Conservation (phyloP, 805 yeast genomes). For the Saccharomycopsis fodiens region DNA sequence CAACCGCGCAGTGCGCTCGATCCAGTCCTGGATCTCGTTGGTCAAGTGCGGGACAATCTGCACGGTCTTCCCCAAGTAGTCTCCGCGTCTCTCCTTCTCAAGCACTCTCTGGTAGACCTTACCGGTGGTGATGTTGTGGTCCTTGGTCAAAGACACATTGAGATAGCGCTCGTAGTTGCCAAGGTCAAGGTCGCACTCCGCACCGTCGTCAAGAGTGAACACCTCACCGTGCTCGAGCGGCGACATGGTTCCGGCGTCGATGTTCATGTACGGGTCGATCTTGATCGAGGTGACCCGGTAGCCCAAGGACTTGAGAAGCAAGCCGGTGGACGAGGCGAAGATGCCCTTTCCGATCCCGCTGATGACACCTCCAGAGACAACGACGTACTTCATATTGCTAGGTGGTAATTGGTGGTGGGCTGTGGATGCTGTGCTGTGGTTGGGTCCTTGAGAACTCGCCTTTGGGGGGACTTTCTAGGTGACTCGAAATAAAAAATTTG, state of each 20-base stretch:
- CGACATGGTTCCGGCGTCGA: conserved; percentile 99
- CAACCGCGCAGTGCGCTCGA: conserved; percentile 81
- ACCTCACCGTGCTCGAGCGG: conserved; percentile 99
- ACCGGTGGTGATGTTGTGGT: conserved; percentile 98
- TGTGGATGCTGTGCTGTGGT: too few species aligned
- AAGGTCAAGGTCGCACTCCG: conserved; percentile 95
- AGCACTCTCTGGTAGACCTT: conserved; percentile 92
- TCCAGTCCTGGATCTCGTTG: conserved; percentile 97
- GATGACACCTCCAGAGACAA: conserved; percentile 98
- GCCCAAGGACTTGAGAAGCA: conserved; percentile 88
- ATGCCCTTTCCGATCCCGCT: conserved; percentile 99
- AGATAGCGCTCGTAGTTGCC: conserved; percentile 98
- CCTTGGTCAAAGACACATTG: conserved; percentile 84
- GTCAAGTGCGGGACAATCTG: conserved; percentile 99
- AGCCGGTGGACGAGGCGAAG: conserved; percentile 93
- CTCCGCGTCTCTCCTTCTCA: conserved; percentile 92
- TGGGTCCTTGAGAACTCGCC: too few species aligned
- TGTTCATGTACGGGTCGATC: conserved; percentile 98
- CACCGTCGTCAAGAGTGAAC: conserved; percentile 96
- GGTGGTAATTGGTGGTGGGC: too few species aligned
- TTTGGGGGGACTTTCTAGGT: too few species aligned
- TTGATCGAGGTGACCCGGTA: conserved; percentile 93
- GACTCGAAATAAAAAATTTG: too few species aligned
- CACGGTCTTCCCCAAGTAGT: conserved; percentile 97
- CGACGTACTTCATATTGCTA: conserved; percentile 99